These are phyloP conservation scores for Aureobasidium lini DNA, from an alignment of 2,329 filamentous ascomycete genomes.

Conservation along the genomic window DNA sequence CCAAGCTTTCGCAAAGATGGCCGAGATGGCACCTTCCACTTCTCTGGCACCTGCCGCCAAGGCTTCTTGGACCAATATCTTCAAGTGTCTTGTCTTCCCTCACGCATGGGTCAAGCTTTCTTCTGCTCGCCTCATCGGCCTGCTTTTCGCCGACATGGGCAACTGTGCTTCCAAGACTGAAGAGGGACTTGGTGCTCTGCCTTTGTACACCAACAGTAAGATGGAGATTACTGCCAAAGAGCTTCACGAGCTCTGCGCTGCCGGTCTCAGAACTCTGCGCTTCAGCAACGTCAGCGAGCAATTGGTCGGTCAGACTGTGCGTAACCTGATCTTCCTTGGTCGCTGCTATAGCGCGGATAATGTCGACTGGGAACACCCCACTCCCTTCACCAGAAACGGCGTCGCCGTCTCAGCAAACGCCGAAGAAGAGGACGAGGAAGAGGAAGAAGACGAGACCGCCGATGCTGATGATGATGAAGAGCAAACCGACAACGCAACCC, in stretches of 20 bases:
- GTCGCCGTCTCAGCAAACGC: conserved; percentile 37
- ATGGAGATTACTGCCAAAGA: conserved; percentile 58
- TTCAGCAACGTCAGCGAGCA: conserved; percentile 52
- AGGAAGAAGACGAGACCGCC: conserved; percentile 41
- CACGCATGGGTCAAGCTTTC: conserved; percentile 70
- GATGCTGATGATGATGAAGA: conserved; percentile 34
- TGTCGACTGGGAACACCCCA: conserved; percentile 35
- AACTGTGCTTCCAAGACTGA: conserved; percentile 47
- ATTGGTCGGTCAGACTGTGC: conserved; percentile 69
- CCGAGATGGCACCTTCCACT: conserved; percentile 56
- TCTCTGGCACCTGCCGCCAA: conserved; percentile 54
- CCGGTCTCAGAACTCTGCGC: conserved; percentile 53
- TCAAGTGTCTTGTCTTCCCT: conserved; percentile 56
- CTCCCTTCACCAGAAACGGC: conserved; percentile 36
- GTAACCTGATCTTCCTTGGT: conserved; percentile 77
- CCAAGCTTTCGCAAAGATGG: conserved; percentile 59
- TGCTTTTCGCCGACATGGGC: conserved; percentile 75
- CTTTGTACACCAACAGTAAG: conserved; percentile 63
- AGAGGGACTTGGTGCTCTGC: conserved; percentile 46
- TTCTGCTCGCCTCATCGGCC: conserved; percentile 64
- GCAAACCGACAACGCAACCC: conserved; percentile 18
- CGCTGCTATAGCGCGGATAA: conserved; percentile 55
- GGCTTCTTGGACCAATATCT: conserved; percentile 64
- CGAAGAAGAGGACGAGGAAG: conserved; percentile 36
- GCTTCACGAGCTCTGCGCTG: conserved; percentile 52